Evolutionary conservation across 2,329 filamentous ascomycete genomes (phyloP).

Genomic region (Talaromyces sp.): DNA sequence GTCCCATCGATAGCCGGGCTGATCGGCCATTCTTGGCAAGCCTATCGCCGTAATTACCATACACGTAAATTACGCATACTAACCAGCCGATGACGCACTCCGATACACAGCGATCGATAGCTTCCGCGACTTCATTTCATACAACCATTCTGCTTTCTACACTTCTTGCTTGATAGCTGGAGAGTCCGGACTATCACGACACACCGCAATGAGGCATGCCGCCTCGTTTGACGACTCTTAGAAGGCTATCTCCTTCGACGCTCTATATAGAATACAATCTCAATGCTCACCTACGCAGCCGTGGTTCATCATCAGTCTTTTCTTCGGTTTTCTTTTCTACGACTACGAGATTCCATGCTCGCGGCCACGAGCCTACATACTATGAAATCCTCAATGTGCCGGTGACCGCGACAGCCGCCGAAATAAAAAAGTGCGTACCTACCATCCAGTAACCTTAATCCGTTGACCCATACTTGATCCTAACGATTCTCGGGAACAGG

Average conservation of each 20-base stretch:
- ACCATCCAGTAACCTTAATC: not conserved
- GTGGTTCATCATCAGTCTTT: not conserved
- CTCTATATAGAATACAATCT: constrained; percentile 16
- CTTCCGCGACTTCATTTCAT: constrained; percentile 7
- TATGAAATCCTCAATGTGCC: constrained; percentile 79
- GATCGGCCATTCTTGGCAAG: not conserved
- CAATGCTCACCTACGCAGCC: constrained; percentile 11
- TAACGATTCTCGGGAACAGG: constrained; percentile 25
- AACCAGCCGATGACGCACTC: constrained; percentile 7
- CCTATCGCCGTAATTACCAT: constrained; percentile 8
- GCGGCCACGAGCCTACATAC: constrained; percentile 44
- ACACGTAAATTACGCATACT: not conserved
- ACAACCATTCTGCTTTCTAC: not conserved
- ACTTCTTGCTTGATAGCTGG: not conserved
- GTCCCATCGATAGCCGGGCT: not conserved
- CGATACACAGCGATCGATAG: not conserved
- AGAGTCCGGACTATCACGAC: not conserved
- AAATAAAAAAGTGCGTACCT: constrained; percentile 73
- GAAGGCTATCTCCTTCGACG: constrained; percentile 13
- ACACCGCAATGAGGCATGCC: constrained; percentile 20
- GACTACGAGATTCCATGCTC: constrained; percentile 7
- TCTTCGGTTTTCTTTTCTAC: constrained; percentile 36
- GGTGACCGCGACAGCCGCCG: constrained; percentile 63
- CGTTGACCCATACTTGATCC: not conserved
- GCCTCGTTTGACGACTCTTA: constrained; percentile 19